These are phyloP conservation scores for Leccinellum albellum DNA, from an alignment of 768 basidiomycete genomes.

Conservation along the genomic window DNA sequence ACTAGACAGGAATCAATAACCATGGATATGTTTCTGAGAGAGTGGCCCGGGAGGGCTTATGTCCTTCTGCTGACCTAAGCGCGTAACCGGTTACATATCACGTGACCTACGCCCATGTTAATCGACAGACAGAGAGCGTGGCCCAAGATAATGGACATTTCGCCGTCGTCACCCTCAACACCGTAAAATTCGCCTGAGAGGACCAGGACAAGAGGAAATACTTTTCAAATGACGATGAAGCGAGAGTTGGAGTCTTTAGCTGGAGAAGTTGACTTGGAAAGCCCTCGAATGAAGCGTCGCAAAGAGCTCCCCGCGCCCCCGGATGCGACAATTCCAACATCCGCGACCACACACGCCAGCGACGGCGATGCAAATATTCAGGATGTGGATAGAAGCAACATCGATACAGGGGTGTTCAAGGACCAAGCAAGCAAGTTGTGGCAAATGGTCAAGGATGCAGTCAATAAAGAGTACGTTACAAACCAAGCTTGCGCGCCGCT, in stretches of 20 bases:
- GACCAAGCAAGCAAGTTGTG: constrained; percentile 70
- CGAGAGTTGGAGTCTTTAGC: constrained; percentile 43
- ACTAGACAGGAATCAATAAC: no score
- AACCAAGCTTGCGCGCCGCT: constrained; percentile 35
- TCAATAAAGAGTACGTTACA: constrained; percentile 83
- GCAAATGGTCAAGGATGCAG: constrained; percentile 77
- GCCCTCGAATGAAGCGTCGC: constrained; percentile 49
- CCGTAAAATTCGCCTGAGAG: constrained; percentile 27
- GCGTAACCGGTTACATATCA: constrained; percentile 14
- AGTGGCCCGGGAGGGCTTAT: no score
- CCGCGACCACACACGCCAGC: constrained; percentile 31
- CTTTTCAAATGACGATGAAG: constrained; percentile 43
- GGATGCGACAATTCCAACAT: constrained; percentile 39
- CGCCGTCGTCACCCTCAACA: constrained; percentile 26
- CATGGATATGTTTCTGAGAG: no score
- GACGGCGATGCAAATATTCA: constrained; percentile 20
- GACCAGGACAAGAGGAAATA: constrained; percentile 9
- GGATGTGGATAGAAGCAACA: constrained; percentile 19
- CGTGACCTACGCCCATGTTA: constrained; percentile 26
- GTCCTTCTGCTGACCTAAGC: background rate
- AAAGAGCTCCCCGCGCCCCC: constrained; percentile 38
- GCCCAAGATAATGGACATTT: constrained; percentile 33
- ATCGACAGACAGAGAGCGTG: constrained; percentile 14
- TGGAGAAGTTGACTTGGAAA: constrained; percentile 40
- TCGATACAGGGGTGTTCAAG: constrained; percentile 40